Evolutionary conservation across 225 moss, liverwort and hornwort species (phyloP), one percentile per base, ranked within the genome.

Genomic region (Neckera pumila): DNA sequence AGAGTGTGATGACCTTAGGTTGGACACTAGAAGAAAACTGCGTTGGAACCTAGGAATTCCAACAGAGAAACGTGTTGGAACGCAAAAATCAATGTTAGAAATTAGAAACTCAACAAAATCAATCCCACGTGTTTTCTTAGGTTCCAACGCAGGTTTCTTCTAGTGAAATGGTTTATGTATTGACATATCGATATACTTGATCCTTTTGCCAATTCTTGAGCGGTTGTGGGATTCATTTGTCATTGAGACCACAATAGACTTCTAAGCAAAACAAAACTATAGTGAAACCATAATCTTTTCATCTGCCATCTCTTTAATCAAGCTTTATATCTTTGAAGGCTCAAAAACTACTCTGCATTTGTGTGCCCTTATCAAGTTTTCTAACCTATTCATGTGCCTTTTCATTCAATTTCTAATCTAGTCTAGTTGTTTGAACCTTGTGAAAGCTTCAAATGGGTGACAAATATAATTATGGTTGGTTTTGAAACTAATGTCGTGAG

Each of bases 201-300:
- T 47, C 7, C 1, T 75, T 75, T 75, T 31, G 30, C 12, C 12
- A 51, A 51, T 20, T 20, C 34, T 34, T 76, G 12, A 34, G 8
- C 6, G 1, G 1, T 49, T 76, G 51, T 51, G 1, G 33, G 33
- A 4, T 47, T 47, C 2, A 31, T 45, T 47, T 47, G 6, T 11
- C 0, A 0, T 6, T 45, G 10, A 17, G 1, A 47, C 30, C 2
- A 47, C 11, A 7, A 30, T 30, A 73, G 26, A 8, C 9, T 26
- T 9, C 25, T 4, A 42, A 70, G 5, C 25, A 70, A 40, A 70
- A 45, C 45, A n/a, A 45, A 45, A 45, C 45, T 45, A 45, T 45
- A 45, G n/a, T n/a, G n/a, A n/a, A n/a, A n/a, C n/a, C 30, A 31
- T 47, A 11, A 47, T 47, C 1, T 0, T 45, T 47, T 73, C 0